These are phyloP conservation scores for Apiospora malaysiana DNA, from an alignment of 2,329 filamentous ascomycete genomes.

Conservation along the genomic window DNA sequence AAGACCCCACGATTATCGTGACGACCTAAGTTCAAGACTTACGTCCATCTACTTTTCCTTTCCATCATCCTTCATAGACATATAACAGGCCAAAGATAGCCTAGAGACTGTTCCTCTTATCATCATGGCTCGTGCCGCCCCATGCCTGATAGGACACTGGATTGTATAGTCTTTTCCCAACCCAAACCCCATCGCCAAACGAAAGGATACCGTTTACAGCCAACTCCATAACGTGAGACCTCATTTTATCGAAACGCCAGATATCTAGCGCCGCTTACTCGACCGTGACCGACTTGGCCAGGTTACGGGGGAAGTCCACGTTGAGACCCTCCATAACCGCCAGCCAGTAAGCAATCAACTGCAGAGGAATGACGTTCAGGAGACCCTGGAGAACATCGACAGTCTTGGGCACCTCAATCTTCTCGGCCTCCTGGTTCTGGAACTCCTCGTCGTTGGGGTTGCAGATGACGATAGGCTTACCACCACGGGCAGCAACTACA, in stretches of 20 bases:
- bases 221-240: conserved; percentile 13
- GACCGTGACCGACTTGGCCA: conserved; percentile 98
- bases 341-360: conserved; percentile 99
- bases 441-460: conserved; percentile 91
- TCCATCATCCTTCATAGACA: not conserved
- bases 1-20: conserved; percentile 17
- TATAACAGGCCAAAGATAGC: not conserved
- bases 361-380: conserved; percentile 95
- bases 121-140: conserved; percentile 14
- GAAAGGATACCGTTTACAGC: conserved; percentile 18
- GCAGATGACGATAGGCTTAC: conserved; percentile 98
- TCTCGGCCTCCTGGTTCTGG: conserved; percentile 84
- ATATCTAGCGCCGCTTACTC: conserved; percentile 65
- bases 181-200: conserved; percentile 14
- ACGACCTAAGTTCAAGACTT: not conserved
- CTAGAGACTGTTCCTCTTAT: conserved; percentile 14
- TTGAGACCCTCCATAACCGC: conserved; percentile 95
- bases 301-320: conserved; percentile 97
- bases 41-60: not conserved
- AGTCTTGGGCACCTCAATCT: conserved; percentile 96
- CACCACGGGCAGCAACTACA: conserved; percentile 88
- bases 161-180: conserved; percentile 18
- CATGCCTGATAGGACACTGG: conserved; percentile 9
- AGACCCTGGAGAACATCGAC: conserved; percentile 96
- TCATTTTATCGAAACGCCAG: not conserved